Conservation (phyloP, 805 yeast species). For the Debaryomyces maramus region DNA sequence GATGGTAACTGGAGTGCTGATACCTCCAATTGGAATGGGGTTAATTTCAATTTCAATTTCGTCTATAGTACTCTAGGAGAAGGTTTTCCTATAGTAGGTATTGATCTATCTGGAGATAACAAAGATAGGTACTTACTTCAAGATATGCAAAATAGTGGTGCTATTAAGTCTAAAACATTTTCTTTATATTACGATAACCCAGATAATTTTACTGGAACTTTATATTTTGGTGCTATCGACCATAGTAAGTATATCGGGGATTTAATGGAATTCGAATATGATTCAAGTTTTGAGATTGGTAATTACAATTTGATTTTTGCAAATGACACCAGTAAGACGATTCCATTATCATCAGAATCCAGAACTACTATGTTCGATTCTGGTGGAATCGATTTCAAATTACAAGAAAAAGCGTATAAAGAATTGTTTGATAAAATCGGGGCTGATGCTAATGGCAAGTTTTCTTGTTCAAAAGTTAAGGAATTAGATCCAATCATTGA, state of each 20-base stretch:
- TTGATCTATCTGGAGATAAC: not conserved
- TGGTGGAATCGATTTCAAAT: slow-evolving; percentile 2
- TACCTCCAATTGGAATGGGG: not conserved
- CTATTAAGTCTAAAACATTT: not conserved
- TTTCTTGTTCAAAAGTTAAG: slow-evolving; percentile 1
- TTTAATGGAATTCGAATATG: not conserved
- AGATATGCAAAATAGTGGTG: not conserved
- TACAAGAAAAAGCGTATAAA: not conserved
- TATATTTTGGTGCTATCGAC: not conserved
- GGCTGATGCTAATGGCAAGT: not conserved
- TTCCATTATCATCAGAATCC: not conserved
- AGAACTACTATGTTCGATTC: slow-evolving; percentile 2
- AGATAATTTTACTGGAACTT: not conserved
- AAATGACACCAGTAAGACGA: not conserved
- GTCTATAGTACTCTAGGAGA: not conserved
- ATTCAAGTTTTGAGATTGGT: not conserved
- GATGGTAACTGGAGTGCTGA: slow-evolving; percentile 4
- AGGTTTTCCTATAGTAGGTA: not conserved
- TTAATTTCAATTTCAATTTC: not conserved
- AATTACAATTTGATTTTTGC: not conserved
- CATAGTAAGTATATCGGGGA: slow-evolving; percentile 1
- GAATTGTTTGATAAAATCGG: not conserved
- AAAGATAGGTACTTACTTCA: not conserved
- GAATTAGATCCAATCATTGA: not conserved
- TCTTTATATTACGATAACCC: slow-evolving; percentile 1